Evolutionary conservation across 257 asterid genomes (phyloP).

Genomic region (Solanum chmielewskii): DNA sequence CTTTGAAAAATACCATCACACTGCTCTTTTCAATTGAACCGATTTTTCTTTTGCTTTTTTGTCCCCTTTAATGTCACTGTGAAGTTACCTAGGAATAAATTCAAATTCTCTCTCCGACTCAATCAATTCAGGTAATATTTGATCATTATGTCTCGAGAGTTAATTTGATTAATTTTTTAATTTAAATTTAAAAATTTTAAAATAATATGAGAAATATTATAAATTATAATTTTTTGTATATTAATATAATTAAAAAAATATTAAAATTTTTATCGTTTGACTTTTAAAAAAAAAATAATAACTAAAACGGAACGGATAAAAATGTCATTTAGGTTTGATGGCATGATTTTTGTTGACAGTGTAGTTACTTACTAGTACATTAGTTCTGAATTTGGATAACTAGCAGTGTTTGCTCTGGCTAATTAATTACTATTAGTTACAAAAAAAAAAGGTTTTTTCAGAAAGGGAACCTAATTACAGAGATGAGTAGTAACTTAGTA

Average conservation of each 20-base stretch:
- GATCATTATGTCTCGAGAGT: too few species aligned
- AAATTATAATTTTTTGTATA: too few species aligned
- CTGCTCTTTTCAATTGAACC: neutral
- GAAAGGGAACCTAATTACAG: too few species aligned
- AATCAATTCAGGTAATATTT: too few species aligned
- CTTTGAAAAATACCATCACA: neutral
- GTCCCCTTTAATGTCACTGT: neutral
- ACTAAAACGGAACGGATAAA: accelerated
- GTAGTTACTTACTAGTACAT: neutral
- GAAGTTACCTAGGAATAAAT: neutral
- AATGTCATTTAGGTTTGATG: neutral
- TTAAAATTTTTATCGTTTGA: accelerated
- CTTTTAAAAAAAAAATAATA: neutral
- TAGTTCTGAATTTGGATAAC: neutral
- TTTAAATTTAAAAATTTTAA: too few species aligned
- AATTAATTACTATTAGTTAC: too few species aligned
- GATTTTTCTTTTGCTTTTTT: neutral
- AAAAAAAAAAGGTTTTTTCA: too few species aligned
- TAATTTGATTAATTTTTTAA: too few species aligned
- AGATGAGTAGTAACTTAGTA: too few species aligned
- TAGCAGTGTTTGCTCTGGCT: neutral
- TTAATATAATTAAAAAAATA: too few species aligned
- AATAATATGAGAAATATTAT: too few species aligned
- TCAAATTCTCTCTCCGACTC: too few species aligned
- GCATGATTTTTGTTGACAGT: neutral